Conservation (phyloP, 1,284 basidiomycete genomes). For the Cryptococcus hybrid region DNA sequence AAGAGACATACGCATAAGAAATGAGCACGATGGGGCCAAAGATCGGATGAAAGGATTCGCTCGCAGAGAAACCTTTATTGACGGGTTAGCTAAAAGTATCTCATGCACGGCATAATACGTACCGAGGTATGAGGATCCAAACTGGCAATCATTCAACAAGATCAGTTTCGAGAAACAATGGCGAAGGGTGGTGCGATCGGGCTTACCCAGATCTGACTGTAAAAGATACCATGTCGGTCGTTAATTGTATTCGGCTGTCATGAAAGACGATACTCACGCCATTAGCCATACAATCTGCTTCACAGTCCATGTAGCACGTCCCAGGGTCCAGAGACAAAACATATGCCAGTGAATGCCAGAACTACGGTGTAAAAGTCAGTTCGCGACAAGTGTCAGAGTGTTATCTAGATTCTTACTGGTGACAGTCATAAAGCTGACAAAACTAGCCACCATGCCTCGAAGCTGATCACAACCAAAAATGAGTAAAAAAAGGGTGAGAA, state of each 20-base stretch:
- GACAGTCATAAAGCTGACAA: constrained; percentile 78
- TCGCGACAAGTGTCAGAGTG: neutral
- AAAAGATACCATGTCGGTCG: neutral
- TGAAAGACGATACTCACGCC: constrained; percentile 52
- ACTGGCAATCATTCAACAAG: constrained; percentile 15
- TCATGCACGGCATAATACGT: neutral
- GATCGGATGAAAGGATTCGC: constrained; percentile 72
- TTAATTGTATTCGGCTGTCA: neutral
- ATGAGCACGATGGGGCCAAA: constrained; percentile 79
- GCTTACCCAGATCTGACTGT: constrained; percentile 50
- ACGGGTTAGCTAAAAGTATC: neutral
- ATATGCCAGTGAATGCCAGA: constrained; percentile 70
- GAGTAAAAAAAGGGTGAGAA: neutral
- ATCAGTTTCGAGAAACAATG: neutral
- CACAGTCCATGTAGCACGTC: constrained; percentile 65
- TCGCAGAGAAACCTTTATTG: constrained; percentile 47
- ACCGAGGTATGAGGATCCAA: constrained; percentile 39
- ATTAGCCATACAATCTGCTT: constrained; percentile 64
- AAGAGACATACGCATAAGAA: constrained; percentile 59
- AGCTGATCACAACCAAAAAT: constrained; percentile 51
- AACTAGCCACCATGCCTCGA: constrained; percentile 66
- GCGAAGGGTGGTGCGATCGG: neutral
- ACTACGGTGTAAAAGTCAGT: constrained; percentile 15
- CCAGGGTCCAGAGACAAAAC: constrained; percentile 77
- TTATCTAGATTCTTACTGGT: constrained; percentile 51